A percentile compares a stretch with the other conserved stretches of the same genome.
Evolutionary conservation across 2,329 filamentous ascomycete genomes (phyloP).

Genomic region (Epichloe elymi): DNA sequence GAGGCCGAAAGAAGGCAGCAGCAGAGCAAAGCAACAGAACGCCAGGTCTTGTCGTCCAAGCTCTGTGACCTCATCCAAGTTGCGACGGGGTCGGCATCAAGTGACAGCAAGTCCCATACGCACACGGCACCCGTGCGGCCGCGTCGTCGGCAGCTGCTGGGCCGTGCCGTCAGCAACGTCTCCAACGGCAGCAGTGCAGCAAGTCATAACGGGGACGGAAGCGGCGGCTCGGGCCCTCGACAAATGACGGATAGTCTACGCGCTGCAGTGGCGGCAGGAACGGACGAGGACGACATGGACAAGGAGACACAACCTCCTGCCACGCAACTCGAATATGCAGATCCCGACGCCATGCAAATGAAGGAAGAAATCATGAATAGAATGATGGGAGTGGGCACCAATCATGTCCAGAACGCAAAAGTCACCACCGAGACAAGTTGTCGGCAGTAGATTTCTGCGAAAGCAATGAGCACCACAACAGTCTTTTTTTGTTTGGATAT

Average conservation of each 20-base stretch:
- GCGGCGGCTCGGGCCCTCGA: slow-evolving; percentile 11
- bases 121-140: slow-evolving; percentile 11
- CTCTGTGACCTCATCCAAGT: slow-evolving; percentile 29
- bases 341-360: slow-evolving; percentile 32
- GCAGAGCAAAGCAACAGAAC: slow-evolving; percentile 23
- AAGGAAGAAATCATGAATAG: slow-evolving; percentile 32
- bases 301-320: slow-evolving; percentile 24
- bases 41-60: slow-evolving; percentile 27
- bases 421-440: too few species aligned
- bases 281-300: slow-evolving; percentile 9
- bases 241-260: slow-evolving; percentile 2
- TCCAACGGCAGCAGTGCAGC: slow-evolving; percentile 36
- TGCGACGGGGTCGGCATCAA: background rate
- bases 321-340: slow-evolving; percentile 42
- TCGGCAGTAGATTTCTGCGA: background rate
- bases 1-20: slow-evolving; percentile 12
- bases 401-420: background rate
- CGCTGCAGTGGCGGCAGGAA: slow-evolving; percentile 5
- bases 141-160: slow-evolving; percentile 38
- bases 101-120: slow-evolving; percentile 6
- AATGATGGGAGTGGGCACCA: slow-evolving; percentile 21
- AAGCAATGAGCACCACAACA: background rate
- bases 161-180: slow-evolving; percentile 44
- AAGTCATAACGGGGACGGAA: slow-evolving; percentile 19
- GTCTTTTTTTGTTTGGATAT: too few species aligned